Evolutionary conservation across 2,329 filamentous ascomycete genomes (phyloP).

Genomic region (Penicillium brevicompactum): DNA sequence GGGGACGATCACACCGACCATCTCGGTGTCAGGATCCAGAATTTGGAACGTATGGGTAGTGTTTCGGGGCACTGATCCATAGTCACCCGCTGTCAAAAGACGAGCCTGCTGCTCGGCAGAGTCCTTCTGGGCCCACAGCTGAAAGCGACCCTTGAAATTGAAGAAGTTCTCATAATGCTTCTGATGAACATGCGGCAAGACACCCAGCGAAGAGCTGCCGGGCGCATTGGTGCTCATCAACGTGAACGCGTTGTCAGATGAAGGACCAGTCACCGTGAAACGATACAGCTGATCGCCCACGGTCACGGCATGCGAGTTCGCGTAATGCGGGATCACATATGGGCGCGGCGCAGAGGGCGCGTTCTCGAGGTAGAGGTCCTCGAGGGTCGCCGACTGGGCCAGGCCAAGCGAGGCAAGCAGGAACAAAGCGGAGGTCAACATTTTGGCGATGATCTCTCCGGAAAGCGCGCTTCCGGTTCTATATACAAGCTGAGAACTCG

Average conservation of each 20-base stretch:
- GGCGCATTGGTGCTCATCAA: conserved; percentile 49
- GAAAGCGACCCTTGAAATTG: conserved; percentile 47
- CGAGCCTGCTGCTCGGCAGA: conserved; percentile 38
- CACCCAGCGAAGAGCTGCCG: conserved; percentile 39
- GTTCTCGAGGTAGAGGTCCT: conserved; percentile 28
- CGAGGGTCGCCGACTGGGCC: conserved; percentile 10
- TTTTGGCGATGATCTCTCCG: conserved; percentile 1
- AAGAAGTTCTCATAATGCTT: conserved; percentile 53
- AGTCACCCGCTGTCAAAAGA: conserved; percentile 49
- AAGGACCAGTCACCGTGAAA: conserved; percentile 49
- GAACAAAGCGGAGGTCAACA: conserved; percentile 13
- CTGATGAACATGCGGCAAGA: conserved; percentile 48
- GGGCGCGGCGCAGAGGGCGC: conserved; percentile 38
- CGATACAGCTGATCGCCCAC: conserved; percentile 44
- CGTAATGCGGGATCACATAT: conserved; percentile 40
- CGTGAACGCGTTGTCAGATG: conserved; percentile 49
- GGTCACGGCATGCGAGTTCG: conserved; percentile 35
- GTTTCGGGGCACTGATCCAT: conserved; percentile 48
- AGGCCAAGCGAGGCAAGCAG: conserved; percentile 12
- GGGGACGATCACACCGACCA: conserved; percentile 50
- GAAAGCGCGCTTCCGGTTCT: neutral
- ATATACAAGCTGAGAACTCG: neutral
- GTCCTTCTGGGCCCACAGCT: conserved; percentile 48
- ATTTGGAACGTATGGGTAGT: conserved; percentile 54
- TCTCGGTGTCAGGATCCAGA: conserved; percentile 51